Evolutionary conservation across 106 monocot species (phyloP).

Genomic region (Dendrobium nobile): DNA sequence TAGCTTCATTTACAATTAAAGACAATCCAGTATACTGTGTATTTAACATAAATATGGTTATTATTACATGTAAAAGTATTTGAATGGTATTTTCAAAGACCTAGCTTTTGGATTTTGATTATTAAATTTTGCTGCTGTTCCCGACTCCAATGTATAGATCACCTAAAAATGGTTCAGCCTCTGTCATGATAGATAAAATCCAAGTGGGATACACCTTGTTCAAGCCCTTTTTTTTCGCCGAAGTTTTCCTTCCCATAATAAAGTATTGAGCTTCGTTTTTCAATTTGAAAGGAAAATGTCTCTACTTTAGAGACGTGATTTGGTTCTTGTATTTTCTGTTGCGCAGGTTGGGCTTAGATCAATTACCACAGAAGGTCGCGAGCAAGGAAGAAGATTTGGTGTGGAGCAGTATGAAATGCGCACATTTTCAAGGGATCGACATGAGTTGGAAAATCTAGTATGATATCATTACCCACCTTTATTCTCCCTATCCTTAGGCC

Average conservation of each 20-base stretch:
- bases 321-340: background rate
- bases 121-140: background rate
- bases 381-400: conserved; percentile 92
- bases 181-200: background rate
- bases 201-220: background rate
- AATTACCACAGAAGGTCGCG: conserved; percentile 90
- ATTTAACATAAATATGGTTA: too few relatives aligned
- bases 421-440: conserved; percentile 83
- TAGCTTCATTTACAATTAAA: too few relatives aligned
- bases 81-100: too few relatives aligned
- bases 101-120: background rate
- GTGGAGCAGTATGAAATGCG: conserved; percentile 99
- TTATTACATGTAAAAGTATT: too few relatives aligned
- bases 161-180: too few relatives aligned
- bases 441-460: conserved; percentile 84
- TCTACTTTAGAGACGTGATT: background rate
- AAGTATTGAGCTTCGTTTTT: background rate
- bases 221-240: background rate
- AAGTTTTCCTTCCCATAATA: background rate
- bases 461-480: background rate
- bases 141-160: background rate
- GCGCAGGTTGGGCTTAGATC: conserved; percentile 89
- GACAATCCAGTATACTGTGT: too few relatives aligned
- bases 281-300: background rate
- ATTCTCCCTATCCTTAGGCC: background rate